Evolutionary conservation across 495 filamentous ascomycete genomes (phyloP).

Genomic region (Penicillium malachiteum): DNA sequence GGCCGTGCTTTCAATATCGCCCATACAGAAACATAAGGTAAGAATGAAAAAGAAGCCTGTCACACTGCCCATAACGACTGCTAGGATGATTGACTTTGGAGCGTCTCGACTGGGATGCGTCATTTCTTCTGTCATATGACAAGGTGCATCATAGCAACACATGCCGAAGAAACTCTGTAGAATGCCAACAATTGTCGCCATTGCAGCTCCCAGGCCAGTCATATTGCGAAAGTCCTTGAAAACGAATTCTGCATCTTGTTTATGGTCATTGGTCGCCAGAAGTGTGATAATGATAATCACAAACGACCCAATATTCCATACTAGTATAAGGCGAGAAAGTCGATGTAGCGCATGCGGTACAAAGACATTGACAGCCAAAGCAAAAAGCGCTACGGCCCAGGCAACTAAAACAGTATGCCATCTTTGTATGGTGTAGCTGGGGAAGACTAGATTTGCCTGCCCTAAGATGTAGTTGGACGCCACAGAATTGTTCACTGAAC

Average conservation of each 20-base stretch:
- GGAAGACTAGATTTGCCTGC: slow-evolving; percentile 48
- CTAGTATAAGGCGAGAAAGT: slow-evolving; percentile 42
- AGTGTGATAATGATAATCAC: slow-evolving; percentile 49
- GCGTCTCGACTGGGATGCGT: slow-evolving; percentile 23
- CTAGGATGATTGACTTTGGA: slow-evolving; percentile 20
- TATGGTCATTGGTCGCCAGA: slow-evolving; percentile 50
- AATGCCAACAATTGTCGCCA: slow-evolving; percentile 49
- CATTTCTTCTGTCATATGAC: slow-evolving; percentile 38
- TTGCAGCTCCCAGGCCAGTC: slow-evolving; percentile 47
- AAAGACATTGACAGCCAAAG: slow-evolving; percentile 43
- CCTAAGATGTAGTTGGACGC: slow-evolving; percentile 52
- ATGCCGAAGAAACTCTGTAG: slow-evolving; percentile 54
- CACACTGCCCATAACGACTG: slow-evolving; percentile 42
- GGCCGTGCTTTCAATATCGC: slow-evolving; percentile 43
- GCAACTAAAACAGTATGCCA: slow-evolving; percentile 54
- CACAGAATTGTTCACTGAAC: slow-evolving; percentile 52
- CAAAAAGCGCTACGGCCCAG: slow-evolving; percentile 39
- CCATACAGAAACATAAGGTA: slow-evolving; percentile 51
- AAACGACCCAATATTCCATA: slow-evolving; percentile 54
- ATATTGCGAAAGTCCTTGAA: slow-evolving; percentile 55
- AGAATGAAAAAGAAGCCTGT: slow-evolving; percentile 54
- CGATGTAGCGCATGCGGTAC: slow-evolving; percentile 45
- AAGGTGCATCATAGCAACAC: slow-evolving; percentile 45
- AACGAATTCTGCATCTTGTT: slow-evolving; percentile 50
- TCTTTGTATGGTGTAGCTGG: slow-evolving; percentile 46